A percentile compares a stretch with the other conserved stretches of the same genome.
These are phyloP conservation scores for Cutaneotrichosporon mucoides DNA, from an alignment of 1,284 basidiomycete species.

Conservation along the genomic window DNA sequence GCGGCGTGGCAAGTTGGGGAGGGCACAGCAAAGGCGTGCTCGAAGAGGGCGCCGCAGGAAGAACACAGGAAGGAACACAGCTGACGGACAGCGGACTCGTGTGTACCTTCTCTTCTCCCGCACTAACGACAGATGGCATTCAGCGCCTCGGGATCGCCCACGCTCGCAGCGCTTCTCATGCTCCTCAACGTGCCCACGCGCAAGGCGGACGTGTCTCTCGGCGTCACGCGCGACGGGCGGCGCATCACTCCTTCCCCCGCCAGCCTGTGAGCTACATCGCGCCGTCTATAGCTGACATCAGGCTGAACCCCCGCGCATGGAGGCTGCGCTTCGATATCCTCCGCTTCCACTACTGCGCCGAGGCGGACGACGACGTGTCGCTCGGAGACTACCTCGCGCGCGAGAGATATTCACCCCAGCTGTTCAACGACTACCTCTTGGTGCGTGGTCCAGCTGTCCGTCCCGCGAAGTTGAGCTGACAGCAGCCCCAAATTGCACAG, in stretches of 20 bases:
- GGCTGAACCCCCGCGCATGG: constrained; percentile 65
- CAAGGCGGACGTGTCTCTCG: constrained; percentile 73
- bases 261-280: neutral
- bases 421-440: constrained; percentile 73
- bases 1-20: neutral
- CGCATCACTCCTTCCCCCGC: neutral
- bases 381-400: constrained; percentile 67
- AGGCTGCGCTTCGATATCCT: constrained; percentile 70
- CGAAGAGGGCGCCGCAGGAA: too few relatives aligned
- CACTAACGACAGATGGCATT: constrained; percentile 62
- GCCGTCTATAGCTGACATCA: constrained; percentile 7
- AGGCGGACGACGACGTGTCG: constrained; percentile 51
- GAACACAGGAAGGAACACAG: neutral
- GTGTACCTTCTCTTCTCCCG: constrained; percentile 5
- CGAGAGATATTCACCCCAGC: constrained; percentile 64
- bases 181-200: constrained; percentile 55
- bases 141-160: constrained; percentile 74
- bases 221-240: constrained; percentile 60
- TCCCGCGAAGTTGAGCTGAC: neutral
- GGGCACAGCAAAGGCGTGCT: too few relatives aligned
- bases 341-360: constrained; percentile 59
- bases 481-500: constrained; percentile 13
- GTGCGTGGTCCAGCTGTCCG: constrained; percentile 51
- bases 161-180: constrained; percentile 69
- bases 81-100: constrained; percentile 45